Conservation (phyloP, 2,329 filamentous ascomycete genomes). For the Ceratocystis cacaofunesta region DNA sequence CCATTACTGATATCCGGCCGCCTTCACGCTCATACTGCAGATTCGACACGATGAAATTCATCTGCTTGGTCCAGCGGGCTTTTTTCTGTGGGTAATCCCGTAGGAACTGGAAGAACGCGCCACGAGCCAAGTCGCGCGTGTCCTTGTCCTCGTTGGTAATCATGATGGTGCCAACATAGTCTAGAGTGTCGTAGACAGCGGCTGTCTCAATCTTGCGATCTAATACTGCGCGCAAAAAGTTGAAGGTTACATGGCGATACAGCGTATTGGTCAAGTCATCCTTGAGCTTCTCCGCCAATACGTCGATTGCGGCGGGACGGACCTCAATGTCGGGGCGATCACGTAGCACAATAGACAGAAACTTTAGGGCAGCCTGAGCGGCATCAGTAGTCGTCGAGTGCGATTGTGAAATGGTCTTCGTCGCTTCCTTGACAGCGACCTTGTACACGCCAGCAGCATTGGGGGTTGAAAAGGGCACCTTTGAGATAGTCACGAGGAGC, state of each 20-base stretch:
- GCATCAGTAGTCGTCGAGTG: conserved; percentile 69
- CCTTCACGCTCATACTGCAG: conserved; percentile 80
- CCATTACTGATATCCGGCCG: conserved; percentile 83
- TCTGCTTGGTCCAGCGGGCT: conserved; percentile 74
- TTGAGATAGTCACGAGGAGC: conserved; percentile 70
- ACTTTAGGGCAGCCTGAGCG: conserved; percentile 74
- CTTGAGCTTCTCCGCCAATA: conserved; percentile 66
- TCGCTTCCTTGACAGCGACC: conserved; percentile 73
- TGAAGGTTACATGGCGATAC: conserved; percentile 85
- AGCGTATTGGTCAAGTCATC: conserved; percentile 86
- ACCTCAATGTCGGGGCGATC: conserved; percentile 63
- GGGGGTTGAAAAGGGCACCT: conserved; percentile 62
- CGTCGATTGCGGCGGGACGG: conserved; percentile 68
- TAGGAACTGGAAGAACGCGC: conserved; percentile 86
- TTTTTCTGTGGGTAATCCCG: conserved; percentile 89
- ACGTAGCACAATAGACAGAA: conserved; percentile 70
- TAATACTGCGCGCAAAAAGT: conserved; percentile 77
- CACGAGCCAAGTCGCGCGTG: conserved; percentile 73
- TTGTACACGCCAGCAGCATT: conserved; percentile 49
- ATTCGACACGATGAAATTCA: conserved; percentile 79
- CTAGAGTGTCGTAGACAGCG: conserved; percentile 78
- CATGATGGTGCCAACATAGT: conserved; percentile 83
- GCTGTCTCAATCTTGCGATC: conserved; percentile 74
- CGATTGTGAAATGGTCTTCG: conserved; percentile 62
- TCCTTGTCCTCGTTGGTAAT: conserved; percentile 86